Evolutionary conservation across 306 rosid genomes (phyloP), one percentile per base, ranked within the genome.

Genomic region (Potentilla sterilis): DNA sequence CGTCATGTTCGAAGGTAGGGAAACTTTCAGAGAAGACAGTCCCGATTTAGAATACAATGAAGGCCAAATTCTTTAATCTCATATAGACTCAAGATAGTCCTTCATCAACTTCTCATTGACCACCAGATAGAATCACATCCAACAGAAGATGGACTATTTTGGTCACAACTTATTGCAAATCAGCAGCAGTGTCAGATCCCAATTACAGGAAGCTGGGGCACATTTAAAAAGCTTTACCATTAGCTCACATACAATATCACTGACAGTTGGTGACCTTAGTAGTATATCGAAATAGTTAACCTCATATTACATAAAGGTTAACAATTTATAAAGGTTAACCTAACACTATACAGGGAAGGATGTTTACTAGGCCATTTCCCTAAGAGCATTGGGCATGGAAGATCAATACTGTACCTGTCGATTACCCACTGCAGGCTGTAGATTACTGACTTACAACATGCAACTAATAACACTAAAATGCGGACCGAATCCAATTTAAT

Each of bases 161-260:
- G 35, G 87, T 87, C 84, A 83, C 92, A 81, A 89, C 76, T 77
- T 91, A 71, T 75, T 97, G 90, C 85, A 93, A 81, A 67, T 92
- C 97, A 76, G 97, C 86, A 24, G 97, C 91, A 85, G 91, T 85
- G 83, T 93, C 98, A 93, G 83, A 35, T 93, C 97, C 96, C 92
- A 93, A 80, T 87, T 87, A 83, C 96, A 91, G 7, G 91, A 91
- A 52, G 96, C 96, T 48, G 86, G 78, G 58, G 93, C 97, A 82
- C 98, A 93, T 83, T 86, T 86, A 64, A 97, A 85, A 34, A 93
- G 89, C 80, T 89, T 89, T 72, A 88, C 90, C 89, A 93, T 78
- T 67, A 96, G 82, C 83, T 93, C 96, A 87, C 87, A 88, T 49
- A 97, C 98, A 77, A 86, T 92, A 21, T 91, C 96, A 86, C 87